Conservation (phyloP, 139 green algal species). For the Microglena sp. region DNA sequence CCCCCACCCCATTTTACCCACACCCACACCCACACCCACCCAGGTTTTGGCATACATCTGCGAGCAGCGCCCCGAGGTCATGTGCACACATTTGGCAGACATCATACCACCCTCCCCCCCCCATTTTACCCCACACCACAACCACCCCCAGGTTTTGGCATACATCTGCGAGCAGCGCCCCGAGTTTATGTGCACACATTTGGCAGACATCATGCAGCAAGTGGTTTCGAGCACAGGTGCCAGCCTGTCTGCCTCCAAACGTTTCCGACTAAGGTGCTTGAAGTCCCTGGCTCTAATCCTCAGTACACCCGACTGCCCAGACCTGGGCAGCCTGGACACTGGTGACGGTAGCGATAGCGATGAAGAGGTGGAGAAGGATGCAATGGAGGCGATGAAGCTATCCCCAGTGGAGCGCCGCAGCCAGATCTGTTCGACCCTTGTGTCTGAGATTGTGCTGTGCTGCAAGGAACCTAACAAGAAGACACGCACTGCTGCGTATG, state of each 20-base stretch:
- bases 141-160: constrained; percentile 28
- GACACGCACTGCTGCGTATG: constrained; percentile 73
- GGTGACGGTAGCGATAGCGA: constrained; percentile 1
- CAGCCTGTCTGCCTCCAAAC: constrained; percentile 55
- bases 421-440: constrained; percentile 25
- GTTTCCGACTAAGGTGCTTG: constrained; percentile 65
- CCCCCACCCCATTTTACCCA: no score
- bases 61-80: no score
- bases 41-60: no score
- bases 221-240: neutral
- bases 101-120: no score
- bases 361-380: constrained; percentile 8
- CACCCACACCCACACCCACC: no score
- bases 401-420: neutral
- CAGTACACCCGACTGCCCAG: constrained; percentile 4
- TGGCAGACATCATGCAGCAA: neutral
- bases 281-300: constrained; percentile 35
- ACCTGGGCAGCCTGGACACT: neutral
- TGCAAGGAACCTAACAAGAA: constrained; percentile 89
- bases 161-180: constrained; percentile 46
- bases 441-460: constrained; percentile 85
- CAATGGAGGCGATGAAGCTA: neutral
- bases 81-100: no score
- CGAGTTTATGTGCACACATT: constrained; percentile 25
- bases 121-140: no score